These are phyloP conservation scores for Triticum aestivum DNA, from an alignment of 176 grass and related monocot species.

Conservation along the genomic window DNA sequence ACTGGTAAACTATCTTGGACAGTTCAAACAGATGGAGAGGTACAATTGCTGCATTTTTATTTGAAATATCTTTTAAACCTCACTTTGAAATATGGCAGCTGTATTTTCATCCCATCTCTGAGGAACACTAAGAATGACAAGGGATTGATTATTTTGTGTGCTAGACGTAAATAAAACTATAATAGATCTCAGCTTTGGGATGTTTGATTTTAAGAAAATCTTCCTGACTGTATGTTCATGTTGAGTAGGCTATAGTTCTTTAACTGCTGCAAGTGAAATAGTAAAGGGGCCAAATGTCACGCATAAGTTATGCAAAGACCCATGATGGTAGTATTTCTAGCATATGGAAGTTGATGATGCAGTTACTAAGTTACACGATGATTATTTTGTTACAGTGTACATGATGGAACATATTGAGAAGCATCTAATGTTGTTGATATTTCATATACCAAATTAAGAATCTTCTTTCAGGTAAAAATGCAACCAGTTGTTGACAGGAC, in stretches of 20 bases:
- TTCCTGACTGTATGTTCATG: not conserved
- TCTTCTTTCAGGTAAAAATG: slow-evolving; percentile 81
- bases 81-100: not conserved
- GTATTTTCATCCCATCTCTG: not conserved
- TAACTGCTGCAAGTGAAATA: not conserved
- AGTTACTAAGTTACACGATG: not conserved
- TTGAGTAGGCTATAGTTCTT: slow-evolving; percentile 5
- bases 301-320: not conserved
- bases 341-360: not conserved
- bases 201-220: not conserved
- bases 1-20: slow-evolving; percentile 66
- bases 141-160: not conserved
- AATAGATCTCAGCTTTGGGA: not conserved
- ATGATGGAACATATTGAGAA: not conserved
- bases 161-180: not conserved
- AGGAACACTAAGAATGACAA: not conserved
- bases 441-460: slow-evolving; percentile 4
- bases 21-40: slow-evolving; percentile 87
- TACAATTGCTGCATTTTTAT: slow-evolving; percentile 23
- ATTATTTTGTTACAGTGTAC: not conserved
- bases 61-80: not conserved
- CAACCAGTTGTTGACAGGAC: slow-evolving; percentile 69
- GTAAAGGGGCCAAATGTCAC: not conserved
- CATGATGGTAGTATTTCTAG: not conserved
- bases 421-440: not conserved